A percentile compares a stretch with the other conserved stretches of the same genome.
These are phyloP conservation scores for Xylariomycetidae sp. DNA, from an alignment of 2,329 filamentous ascomycete genomes.

Conservation along the genomic window DNA sequence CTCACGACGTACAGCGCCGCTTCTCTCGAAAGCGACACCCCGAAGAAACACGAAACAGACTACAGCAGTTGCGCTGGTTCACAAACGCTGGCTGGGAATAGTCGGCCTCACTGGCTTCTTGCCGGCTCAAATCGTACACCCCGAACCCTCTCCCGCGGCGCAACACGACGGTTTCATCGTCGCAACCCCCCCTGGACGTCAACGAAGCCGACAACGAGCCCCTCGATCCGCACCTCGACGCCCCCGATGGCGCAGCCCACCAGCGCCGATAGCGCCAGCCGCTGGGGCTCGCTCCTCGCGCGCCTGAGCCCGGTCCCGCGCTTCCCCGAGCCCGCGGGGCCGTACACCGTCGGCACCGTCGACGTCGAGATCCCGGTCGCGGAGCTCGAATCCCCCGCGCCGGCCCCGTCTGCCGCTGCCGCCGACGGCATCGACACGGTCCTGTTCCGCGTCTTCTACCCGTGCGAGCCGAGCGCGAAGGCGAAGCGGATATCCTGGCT, in stretches of 20 bases:
- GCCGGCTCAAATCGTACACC: no score
- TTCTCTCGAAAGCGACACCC: no score
- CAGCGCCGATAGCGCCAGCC: slow-evolving; percentile 21
- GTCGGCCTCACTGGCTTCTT: no score
- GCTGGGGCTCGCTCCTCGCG: slow-evolving; percentile 43
- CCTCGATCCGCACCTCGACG: no score
- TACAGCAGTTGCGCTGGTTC: no score
- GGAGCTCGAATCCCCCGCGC: slow-evolving; percentile 48
- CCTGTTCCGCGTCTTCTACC: slow-evolving; percentile 79
- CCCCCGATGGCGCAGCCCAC: slow-evolving; percentile 15
- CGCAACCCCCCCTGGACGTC: no score
- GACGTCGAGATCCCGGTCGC: slow-evolving; percentile 73
- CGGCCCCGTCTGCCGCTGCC: slow-evolving; percentile 45
- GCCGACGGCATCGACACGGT: slow-evolving; percentile 67
- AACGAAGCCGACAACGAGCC: no score
- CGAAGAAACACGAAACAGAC: no score
- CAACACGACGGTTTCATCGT: no score
- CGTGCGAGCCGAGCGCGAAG: slow-evolving; percentile 47
- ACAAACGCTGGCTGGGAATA: no score
- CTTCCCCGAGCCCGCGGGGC: slow-evolving; percentile 71
- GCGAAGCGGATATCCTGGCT: slow-evolving; percentile 68
- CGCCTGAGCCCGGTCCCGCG: slow-evolving; percentile 61
- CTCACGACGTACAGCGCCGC: no score
- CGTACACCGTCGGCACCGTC: slow-evolving; percentile 71
- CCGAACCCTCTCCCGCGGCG: no score